These are phyloP conservation scores for Neurospora sp. DNA, from an alignment of 2,329 filamentous ascomycete species.

Conservation along the genomic window DNA sequence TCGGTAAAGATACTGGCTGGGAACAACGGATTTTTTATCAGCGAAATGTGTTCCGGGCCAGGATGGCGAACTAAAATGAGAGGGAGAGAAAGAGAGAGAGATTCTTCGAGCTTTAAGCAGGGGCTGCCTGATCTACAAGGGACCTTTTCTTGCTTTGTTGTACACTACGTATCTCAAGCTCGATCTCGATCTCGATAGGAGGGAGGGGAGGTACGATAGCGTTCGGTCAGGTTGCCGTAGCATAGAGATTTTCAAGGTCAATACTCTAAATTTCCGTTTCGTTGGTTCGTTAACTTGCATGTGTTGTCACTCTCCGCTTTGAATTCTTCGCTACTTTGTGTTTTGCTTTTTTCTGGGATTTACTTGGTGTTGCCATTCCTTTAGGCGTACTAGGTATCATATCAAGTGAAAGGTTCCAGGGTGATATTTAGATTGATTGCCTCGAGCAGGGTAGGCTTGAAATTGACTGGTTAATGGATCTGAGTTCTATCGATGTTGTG, in stretches of 20 bases:
- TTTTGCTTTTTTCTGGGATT: not conserved
- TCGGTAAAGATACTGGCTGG: not conserved
- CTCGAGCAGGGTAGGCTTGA: too few species aligned
- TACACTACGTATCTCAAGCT: constrained; percentile 14
- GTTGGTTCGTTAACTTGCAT: not conserved
- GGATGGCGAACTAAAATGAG: not conserved
- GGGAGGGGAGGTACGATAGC: not conserved
- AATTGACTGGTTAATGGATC: too few species aligned
- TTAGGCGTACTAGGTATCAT: not conserved
- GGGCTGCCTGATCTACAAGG: constrained; percentile 3
- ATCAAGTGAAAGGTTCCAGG: too few species aligned
- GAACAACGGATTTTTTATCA: not conserved
- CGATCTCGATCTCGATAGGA: not conserved
- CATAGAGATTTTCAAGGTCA: not conserved
- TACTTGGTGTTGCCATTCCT: not conserved
- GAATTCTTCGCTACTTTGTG: not conserved
- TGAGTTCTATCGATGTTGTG: too few species aligned
- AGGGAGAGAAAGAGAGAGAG: constrained; percentile 3
- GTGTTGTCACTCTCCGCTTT: not conserved
- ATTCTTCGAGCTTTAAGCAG: not conserved
- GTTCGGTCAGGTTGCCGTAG: not conserved
- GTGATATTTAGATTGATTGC: too few species aligned
- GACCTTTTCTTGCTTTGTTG: constrained; percentile 16
- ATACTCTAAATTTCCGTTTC: not conserved
- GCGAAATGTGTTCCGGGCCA: not conserved